phyloP scores from a whole-genome alignment of 164 flowering plant genomes.

The Tinospora cordifolia region DNA sequence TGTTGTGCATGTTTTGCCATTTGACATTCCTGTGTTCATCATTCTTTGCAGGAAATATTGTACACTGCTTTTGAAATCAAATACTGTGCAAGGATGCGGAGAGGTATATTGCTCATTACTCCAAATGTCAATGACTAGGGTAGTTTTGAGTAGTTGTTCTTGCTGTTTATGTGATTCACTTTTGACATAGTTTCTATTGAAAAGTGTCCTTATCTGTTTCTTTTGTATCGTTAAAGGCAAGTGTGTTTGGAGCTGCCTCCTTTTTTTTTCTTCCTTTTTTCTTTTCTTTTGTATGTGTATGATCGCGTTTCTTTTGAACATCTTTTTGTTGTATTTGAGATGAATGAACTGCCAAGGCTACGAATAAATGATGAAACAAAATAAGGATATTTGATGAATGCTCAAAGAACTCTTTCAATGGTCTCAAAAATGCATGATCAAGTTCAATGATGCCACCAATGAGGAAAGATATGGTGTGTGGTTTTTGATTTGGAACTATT shows the following conservation, averaged over 20 bases:
- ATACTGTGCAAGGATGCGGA: conserved; percentile 22
- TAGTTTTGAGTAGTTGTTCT: not conserved
- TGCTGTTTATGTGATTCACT: too few relatives aligned
- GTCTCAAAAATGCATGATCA: not conserved
- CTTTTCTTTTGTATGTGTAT: too few relatives aligned
- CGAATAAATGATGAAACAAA: not conserved
- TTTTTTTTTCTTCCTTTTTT: too few relatives aligned
- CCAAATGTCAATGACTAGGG: not conserved
- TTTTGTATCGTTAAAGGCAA: too few relatives aligned
- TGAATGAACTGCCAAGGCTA: not conserved
- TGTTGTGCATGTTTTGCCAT: not conserved
- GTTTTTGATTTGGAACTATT: not conserved
- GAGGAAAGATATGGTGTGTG: not conserved
- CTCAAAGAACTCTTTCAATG: not conserved
- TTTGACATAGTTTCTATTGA: too few relatives aligned
- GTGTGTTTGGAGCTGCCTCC: too few relatives aligned
- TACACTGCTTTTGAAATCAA: conserved; percentile 49
- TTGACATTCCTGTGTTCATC: not conserved
- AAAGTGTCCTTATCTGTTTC: too few relatives aligned
- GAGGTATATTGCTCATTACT: conserved; percentile 35
- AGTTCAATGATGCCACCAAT: not conserved
- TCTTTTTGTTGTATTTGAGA: not conserved
- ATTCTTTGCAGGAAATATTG: conserved; percentile 58
- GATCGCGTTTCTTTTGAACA: not conserved
- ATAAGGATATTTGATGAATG: not conserved